These are phyloP conservation scores for Talaromyces rugulosus DNA, from an alignment of 2,329 filamentous ascomycete species.

Conservation along the genomic window DNA sequence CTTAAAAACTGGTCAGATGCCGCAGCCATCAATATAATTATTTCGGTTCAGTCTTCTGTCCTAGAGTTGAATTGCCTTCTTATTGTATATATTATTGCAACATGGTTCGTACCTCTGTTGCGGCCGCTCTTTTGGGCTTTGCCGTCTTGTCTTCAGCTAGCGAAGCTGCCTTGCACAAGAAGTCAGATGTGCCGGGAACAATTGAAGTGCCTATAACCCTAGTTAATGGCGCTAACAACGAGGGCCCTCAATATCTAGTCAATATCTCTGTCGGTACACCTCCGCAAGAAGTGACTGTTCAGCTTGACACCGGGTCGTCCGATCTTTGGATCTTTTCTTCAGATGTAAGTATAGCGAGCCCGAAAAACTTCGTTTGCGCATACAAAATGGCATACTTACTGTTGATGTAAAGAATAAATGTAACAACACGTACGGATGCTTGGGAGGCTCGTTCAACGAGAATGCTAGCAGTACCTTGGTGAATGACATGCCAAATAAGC, in stretches of 20 bases:
- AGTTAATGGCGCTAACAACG: not conserved
- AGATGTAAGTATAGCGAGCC: not conserved
- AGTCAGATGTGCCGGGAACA: not conserved
- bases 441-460: not conserved
- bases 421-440: not conserved
- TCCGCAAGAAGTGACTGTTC: slow-evolving; percentile 53
- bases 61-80: not conserved
- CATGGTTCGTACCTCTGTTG: not conserved
- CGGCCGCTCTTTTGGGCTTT: not conserved
- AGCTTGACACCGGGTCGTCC: slow-evolving; percentile 65
- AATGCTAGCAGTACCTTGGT: slow-evolving; percentile 1
- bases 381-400: not conserved
- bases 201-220: not conserved
- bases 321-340: slow-evolving; percentile 53
- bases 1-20: not conserved
- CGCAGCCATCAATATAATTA: not conserved
- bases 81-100: not conserved
- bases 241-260: slow-evolving; percentile 49
- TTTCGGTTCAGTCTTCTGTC: not conserved
- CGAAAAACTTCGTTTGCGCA: not conserved
- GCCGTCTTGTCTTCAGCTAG: not conserved
- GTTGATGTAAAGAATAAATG: not conserved
- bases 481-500: not conserved
- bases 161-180: not conserved
- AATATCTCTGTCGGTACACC: slow-evolving; percentile 62